Evolutionary conservation across 139 green algal species (phyloP).

Genomic region (Closterium sp.): DNA sequence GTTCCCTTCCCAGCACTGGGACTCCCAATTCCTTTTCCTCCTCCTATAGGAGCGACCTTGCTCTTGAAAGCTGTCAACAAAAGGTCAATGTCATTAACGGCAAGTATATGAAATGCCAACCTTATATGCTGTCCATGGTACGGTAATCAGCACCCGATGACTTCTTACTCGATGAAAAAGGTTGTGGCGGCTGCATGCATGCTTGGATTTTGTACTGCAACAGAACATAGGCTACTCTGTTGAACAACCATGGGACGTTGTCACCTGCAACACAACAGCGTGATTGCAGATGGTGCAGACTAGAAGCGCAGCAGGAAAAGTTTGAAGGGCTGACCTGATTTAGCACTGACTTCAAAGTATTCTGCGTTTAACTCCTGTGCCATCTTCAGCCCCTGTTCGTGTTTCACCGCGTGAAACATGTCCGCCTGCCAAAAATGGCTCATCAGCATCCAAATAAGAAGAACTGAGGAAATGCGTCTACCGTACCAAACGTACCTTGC

Average conservation of each 20-base stretch:
- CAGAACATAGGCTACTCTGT: background rate
- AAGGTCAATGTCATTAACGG: background rate
- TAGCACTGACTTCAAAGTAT: constrained; percentile 44
- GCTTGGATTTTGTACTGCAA: background rate
- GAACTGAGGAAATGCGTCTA: no score
- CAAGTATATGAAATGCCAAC: no score
- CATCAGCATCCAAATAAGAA: background rate
- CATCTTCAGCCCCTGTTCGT: constrained; percentile 4
- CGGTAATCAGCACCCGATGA: no score
- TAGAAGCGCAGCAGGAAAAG: background rate
- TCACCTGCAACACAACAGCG: background rate
- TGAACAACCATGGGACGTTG: background rate
- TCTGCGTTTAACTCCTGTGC: constrained; percentile 32
- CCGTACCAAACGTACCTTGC: constrained; percentile 35
- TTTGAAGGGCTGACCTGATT: constrained; percentile 23
- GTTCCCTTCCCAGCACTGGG: background rate
- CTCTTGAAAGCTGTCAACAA: background rate
- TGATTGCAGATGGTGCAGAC: background rate
- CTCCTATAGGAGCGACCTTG: background rate
- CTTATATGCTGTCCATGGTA: no score
- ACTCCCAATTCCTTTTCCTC: background rate
- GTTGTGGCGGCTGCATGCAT: background rate
- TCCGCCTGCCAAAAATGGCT: constrained; percentile 14
- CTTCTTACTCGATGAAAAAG: background rate
- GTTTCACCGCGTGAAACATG: constrained; percentile 31